A percentile compares a stretch with the other conserved stretches of the same genome.
Conservation (phyloP, 2,329 filamentous ascomycete species). For the Mycosphaerella sp. region DNA sequence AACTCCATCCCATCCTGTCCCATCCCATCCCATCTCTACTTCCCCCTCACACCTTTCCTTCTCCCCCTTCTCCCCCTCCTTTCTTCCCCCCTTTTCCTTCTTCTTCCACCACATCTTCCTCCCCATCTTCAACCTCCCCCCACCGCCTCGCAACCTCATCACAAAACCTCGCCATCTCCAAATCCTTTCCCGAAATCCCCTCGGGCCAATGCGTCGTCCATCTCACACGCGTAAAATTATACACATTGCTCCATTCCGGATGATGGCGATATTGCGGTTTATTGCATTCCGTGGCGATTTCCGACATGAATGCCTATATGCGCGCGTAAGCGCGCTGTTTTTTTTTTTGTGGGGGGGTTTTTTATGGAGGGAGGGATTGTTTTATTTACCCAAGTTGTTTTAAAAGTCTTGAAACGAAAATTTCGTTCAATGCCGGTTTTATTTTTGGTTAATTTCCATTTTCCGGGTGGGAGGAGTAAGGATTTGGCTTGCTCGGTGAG, state of each 20-base stretch:
- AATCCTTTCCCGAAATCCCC: constrained; percentile 59
- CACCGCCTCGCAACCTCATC: constrained; percentile 40
- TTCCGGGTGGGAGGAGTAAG: constrained; percentile 24
- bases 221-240: constrained; percentile 62
- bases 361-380: no score
- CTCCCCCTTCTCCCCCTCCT: constrained; percentile 1
- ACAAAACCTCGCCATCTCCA: constrained; percentile 56
- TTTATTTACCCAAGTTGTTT: constrained; percentile 35
- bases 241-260: constrained; percentile 72
- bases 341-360: no score
- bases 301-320: constrained; percentile 67
- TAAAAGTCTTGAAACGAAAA: constrained; percentile 38
- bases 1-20: no score
- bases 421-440: constrained; percentile 32
- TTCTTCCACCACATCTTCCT: constrained; percentile 13
- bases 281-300: constrained; percentile 61
- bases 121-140: constrained; percentile 22
- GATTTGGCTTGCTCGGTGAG: constrained; percentile 21
- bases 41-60: no score
- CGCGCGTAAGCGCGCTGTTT: no score
- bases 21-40: no score
- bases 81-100: constrained; percentile 16
- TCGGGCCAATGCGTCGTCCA: constrained; percentile 66
- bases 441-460: constrained; percentile 31
- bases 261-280: constrained; percentile 56